phyloP scores from a whole-genome alignment of 345 rosid species.

The Adansonia digitata region DNA sequence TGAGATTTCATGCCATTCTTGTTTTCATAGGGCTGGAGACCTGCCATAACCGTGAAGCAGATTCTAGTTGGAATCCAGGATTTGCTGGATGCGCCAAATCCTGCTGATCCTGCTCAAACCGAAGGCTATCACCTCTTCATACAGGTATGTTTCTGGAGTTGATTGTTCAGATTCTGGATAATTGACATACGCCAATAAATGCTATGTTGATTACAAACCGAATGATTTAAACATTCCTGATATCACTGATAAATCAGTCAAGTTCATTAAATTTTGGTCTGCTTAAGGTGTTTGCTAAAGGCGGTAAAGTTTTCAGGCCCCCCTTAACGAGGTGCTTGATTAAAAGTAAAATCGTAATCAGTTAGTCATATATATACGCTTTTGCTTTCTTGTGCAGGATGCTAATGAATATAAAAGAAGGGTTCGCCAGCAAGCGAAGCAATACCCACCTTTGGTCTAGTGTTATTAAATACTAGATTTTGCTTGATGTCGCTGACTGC shows the following conservation, averaged over 20 bases:
- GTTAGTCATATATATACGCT: neutral
- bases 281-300: neutral
- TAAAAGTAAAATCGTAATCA: neutral
- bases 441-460: conserved; percentile 63
- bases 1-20: conserved; percentile 3
- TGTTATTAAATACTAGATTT: conserved; percentile 6
- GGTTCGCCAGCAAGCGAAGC: conserved; percentile 81
- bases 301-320: neutral
- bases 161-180: neutral
- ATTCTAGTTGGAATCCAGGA: conserved; percentile 87
- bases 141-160: conserved; percentile 42
- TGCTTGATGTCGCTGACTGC: conserved; percentile 4
- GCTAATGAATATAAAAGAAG: conserved; percentile 72
- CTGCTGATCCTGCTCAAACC: conserved; percentile 87
- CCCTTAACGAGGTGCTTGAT: neutral
- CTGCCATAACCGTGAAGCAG: conserved; percentile 88
- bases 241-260: neutral
- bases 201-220: neutral
- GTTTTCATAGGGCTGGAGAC: conserved; percentile 77
- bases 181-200: neutral
- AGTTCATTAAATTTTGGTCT: neutral
- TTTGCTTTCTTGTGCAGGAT: conserved; percentile 42
- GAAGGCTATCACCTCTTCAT: conserved; percentile 88
- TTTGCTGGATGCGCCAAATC: conserved; percentile 78
- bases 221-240: neutral